A percentile compares a stretch with the other conserved stretches of the same genome.
phyloP scores from a whole-genome alignment of 306 rosid genomes.

The Sicyos edulis region DNA sequence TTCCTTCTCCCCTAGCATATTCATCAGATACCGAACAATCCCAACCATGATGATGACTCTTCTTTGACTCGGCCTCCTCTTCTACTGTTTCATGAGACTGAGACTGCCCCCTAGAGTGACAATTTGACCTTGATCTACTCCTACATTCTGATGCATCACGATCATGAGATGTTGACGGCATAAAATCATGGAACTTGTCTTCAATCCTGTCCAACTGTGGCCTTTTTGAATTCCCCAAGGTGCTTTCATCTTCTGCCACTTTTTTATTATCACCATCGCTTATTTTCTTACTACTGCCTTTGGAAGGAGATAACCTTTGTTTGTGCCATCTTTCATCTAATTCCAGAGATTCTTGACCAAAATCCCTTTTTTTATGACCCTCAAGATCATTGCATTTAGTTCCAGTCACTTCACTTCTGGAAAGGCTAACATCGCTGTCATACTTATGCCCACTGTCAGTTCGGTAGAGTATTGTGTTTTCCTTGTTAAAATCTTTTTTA shows the following conservation, averaged over 20 bases:
- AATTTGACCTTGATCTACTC: constrained; percentile 60
- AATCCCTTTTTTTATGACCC: constrained; percentile 39
- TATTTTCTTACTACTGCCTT: constrained; percentile 33
- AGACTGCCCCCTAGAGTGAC: constrained; percentile 53
- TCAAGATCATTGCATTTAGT: constrained; percentile 27
- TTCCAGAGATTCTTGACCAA: constrained; percentile 32
- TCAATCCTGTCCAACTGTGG: constrained; percentile 45
- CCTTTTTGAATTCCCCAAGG: constrained; percentile 23
- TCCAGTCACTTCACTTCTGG: constrained; percentile 27
- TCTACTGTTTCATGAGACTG: constrained; percentile 49
- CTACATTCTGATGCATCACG: constrained; percentile 25
- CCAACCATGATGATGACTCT: constrained; percentile 32
- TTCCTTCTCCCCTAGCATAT: constrained; percentile 20
- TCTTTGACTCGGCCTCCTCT: constrained; percentile 48
- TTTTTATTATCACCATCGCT: constrained; percentile 31
- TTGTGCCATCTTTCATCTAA: constrained; percentile 32
- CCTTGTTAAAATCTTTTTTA: background rate
- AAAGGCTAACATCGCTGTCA: constrained; percentile 30
- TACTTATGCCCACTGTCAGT: constrained; percentile 16
- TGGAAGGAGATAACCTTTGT: constrained; percentile 30
- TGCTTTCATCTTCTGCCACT: constrained; percentile 30
- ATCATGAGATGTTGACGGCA: constrained; percentile 36
- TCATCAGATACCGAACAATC: constrained; percentile 26
- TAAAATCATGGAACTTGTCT: constrained; percentile 31
- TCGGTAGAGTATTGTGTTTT: constrained; percentile 1